Conservation (phyloP, 192 early-diverging fungal species). For the Radiomyces spectabilis region DNA sequence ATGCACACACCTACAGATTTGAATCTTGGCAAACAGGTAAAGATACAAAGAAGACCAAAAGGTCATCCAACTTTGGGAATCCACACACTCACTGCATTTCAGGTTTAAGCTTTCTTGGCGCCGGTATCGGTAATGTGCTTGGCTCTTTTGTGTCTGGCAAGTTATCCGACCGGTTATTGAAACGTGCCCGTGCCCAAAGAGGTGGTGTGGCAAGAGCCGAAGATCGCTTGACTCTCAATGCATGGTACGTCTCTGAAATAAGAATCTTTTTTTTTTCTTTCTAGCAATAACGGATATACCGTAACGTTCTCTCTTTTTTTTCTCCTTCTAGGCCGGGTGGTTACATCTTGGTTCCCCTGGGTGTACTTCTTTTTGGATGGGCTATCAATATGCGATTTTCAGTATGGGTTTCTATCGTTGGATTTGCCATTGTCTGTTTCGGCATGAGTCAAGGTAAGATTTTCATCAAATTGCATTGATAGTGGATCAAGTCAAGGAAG, state of each 20-base stretch:
- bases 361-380: slow-evolving; percentile 39
- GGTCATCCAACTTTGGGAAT: background rate
- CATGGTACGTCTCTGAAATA: no score
- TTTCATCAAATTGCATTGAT: no score
- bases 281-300: no score
- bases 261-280: no score
- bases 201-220: slow-evolving; percentile 29
- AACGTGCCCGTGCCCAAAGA: slow-evolving; percentile 20
- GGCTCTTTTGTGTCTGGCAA: slow-evolving; percentile 32
- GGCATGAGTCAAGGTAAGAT: slow-evolving; percentile 38
- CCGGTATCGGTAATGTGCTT: slow-evolving; percentile 33
- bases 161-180: slow-evolving; percentile 32
- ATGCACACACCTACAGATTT: slow-evolving; percentile 13
- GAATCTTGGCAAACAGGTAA: slow-evolving; percentile 28
- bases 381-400: slow-evolving; percentile 24
- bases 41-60: background rate
- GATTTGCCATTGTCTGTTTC: slow-evolving; percentile 41
- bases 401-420: slow-evolving; percentile 32
- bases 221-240: slow-evolving; percentile 33
- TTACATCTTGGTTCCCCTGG: slow-evolving; percentile 32
- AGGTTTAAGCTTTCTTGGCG: slow-evolving; percentile 32
- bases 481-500: background rate
- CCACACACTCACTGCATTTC: background rate
- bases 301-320: no score
- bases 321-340: slow-evolving; percentile 8